Conservation (phyloP, 2,329 filamentous ascomycete species). For the Ophiobolus disseminans region DNA sequence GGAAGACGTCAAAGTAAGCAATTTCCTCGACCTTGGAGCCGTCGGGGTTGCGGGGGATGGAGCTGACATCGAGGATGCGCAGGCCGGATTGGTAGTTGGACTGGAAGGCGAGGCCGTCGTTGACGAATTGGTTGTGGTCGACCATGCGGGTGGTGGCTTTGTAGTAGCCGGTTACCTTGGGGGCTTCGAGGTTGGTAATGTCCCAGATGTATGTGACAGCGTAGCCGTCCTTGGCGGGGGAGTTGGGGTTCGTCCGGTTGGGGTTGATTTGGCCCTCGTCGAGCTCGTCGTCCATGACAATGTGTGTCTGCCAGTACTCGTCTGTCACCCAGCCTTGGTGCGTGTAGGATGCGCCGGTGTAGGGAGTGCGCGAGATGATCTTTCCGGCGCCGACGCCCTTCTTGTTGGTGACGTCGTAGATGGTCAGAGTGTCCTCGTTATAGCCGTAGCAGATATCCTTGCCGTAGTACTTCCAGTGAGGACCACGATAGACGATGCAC, state of each 20-base stretch:
- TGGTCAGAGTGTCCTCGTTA: conserved; percentile 62
- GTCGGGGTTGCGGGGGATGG: conserved; percentile 47
- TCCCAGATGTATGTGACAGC: conserved; percentile 49
- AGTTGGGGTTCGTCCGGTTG: conserved; percentile 31
- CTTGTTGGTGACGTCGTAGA: conserved; percentile 62
- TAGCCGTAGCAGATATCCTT: conserved; percentile 65
- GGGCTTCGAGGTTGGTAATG: conserved; percentile 45
- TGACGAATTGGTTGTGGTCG: conserved; percentile 58
- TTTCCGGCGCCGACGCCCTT: conserved; percentile 62
- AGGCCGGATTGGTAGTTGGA: conserved; percentile 55
- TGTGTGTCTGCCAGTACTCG: conserved; percentile 43
- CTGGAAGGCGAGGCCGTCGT: conserved; percentile 51
- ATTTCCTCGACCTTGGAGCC: conserved; percentile 51
- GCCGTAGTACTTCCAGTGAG: conserved; percentile 58
- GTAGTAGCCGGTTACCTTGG: conserved; percentile 52
- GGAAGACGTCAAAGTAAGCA: conserved; percentile 53
- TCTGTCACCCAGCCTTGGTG: conserved; percentile 65
- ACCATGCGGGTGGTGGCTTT: conserved; percentile 48
- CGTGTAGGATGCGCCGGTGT: conserved; percentile 63
- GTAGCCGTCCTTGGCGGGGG: conserved; percentile 42
- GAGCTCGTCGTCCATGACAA: conserved; percentile 49
- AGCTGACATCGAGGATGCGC: conserved; percentile 52
- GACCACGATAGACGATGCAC: conserved; percentile 64
- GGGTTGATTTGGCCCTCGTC: conserved; percentile 47
- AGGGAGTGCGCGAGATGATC: conserved; percentile 63